phyloP scores from a whole-genome alignment of 129 eudicot species.

The Apium graveolens region DNA sequence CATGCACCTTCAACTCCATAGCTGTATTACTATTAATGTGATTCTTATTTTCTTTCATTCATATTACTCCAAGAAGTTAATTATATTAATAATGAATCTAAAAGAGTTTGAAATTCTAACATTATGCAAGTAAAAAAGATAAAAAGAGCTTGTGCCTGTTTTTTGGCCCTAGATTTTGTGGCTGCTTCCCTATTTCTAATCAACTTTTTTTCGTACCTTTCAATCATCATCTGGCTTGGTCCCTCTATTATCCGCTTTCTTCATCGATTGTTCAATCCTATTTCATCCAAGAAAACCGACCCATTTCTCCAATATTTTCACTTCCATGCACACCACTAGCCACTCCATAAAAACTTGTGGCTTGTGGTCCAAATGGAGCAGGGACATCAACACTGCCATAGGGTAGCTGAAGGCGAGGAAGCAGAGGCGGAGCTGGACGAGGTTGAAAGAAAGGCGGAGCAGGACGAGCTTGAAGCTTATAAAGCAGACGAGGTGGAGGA shows the following conservation, averaged over 20 bases:
- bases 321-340: slow-evolving; percentile 37
- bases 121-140: not conserved
- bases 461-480: too few species aligned
- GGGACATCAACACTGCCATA: slow-evolving; percentile 9
- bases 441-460: too few species aligned
- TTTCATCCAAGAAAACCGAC: slow-evolving; percentile 55
- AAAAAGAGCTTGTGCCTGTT: slow-evolving; percentile 37
- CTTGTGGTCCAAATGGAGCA: too few species aligned
- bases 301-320: slow-evolving; percentile 21
- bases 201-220: slow-evolving; percentile 77
- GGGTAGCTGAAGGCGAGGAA: slow-evolving; percentile 30
- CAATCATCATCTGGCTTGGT: slow-evolving; percentile 79
- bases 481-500: too few species aligned
- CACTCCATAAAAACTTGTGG: slow-evolving; percentile 14
- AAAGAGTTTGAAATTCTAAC: too few species aligned
- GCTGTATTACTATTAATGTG: too few species aligned
- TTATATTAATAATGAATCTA: too few species aligned
- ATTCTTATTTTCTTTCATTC: too few species aligned
- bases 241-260: slow-evolving; percentile 66
- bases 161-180: slow-evolving; percentile 86
- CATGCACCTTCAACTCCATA: too few species aligned
- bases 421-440: slow-evolving; percentile 32
- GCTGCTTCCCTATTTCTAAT: slow-evolving; percentile 88
- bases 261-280: slow-evolving; percentile 4
- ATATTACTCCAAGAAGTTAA: too few species aligned